Evolutionary conservation across 495 filamentous ascomycete species (phyloP).

Genomic region (Podospora anserina): DNA sequence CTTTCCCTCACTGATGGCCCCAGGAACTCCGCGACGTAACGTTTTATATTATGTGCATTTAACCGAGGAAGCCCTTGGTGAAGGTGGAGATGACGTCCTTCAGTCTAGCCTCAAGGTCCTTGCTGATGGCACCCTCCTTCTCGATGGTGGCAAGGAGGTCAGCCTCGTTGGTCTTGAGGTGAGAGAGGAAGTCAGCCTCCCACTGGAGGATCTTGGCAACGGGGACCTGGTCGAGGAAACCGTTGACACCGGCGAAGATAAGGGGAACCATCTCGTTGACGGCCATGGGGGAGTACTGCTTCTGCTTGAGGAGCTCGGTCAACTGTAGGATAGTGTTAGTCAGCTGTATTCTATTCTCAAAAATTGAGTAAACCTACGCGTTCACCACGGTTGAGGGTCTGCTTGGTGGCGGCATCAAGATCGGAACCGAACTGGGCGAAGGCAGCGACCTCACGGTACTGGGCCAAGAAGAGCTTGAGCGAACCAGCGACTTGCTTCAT

Average conservation of each 20-base stretch:
- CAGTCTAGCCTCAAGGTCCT: slow-evolving; percentile 86
- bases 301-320: slow-evolving; percentile 99
- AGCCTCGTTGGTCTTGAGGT: slow-evolving; percentile 84
- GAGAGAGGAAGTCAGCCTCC: slow-evolving; percentile 89
- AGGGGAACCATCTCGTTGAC: slow-evolving; percentile 99
- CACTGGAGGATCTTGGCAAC: slow-evolving; percentile 83
- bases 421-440: slow-evolving; percentile 99
- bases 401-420: slow-evolving; percentile 97
- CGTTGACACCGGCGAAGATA: slow-evolving; percentile 99
- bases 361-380: slow-evolving; percentile 59
- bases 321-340: slow-evolving; percentile 49
- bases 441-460: slow-evolving; percentile 99
- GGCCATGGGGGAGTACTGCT: slow-evolving; percentile 98
- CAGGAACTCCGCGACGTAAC: slow-evolving; percentile 15
- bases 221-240: slow-evolving; percentile 81
- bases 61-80: slow-evolving; percentile 83
- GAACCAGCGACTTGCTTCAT: slow-evolving; percentile 99
- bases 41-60: slow-evolving; percentile 39
- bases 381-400: slow-evolving; percentile 97
- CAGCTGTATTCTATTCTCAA: neutral
- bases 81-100: slow-evolving; percentile 75
- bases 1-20: slow-evolving; percentile 26
- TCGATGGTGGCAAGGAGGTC: slow-evolving; percentile 85
- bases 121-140: slow-evolving; percentile 93
- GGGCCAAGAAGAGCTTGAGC: slow-evolving; percentile 99